phyloP scores from a whole-genome alignment of 164 flowering plant species.

The Umbellularia californica region DNA sequence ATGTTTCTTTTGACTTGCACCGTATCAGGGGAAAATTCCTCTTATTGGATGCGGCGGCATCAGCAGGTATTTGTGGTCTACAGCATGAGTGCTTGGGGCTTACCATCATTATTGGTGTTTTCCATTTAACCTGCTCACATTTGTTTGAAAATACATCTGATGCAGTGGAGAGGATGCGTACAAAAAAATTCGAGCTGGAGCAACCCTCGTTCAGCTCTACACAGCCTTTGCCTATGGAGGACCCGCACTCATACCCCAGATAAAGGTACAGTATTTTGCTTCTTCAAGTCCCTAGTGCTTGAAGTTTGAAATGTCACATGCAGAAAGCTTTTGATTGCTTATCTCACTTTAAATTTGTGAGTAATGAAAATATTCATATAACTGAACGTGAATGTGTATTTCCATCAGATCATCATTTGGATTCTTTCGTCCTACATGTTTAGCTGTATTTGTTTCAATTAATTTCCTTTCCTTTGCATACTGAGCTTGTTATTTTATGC shows the following conservation, averaged over 20 bases:
- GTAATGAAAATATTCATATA: too few relatives aligned
- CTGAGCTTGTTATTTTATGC: too few relatives aligned
- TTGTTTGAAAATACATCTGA: slow-evolving; percentile 12
- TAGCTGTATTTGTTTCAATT: too few relatives aligned
- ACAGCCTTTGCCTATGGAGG: slow-evolving; percentile 95
- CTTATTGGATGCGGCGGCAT: slow-evolving; percentile 94
- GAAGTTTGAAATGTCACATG: not conserved
- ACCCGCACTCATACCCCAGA: slow-evolving; percentile 85
- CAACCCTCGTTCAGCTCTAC: slow-evolving; percentile 90
- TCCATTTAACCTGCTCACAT: not conserved
- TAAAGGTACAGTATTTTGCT: slow-evolving; percentile 55
- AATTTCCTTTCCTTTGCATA: too few relatives aligned
- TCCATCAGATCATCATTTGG: too few relatives aligned
- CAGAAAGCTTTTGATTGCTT: not conserved
- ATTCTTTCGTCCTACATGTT: too few relatives aligned
- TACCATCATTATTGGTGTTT: not conserved
- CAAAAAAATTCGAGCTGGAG: slow-evolving; percentile 90
- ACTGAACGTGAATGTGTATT: too few relatives aligned
- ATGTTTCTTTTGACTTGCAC: slow-evolving; percentile 7
- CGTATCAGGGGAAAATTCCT: slow-evolving; percentile 78
- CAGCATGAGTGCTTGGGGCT: not conserved
- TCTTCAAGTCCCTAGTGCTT: not conserved
- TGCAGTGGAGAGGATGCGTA: slow-evolving; percentile 97
- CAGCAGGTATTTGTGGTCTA: slow-evolving; percentile 54
- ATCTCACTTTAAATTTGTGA: too few relatives aligned